A percentile compares a stretch with the other conserved stretches of the same genome.
Evolutionary conservation across 805 yeast species (phyloP).

Genomic region (Wickerhamia fluorescens): DNA sequence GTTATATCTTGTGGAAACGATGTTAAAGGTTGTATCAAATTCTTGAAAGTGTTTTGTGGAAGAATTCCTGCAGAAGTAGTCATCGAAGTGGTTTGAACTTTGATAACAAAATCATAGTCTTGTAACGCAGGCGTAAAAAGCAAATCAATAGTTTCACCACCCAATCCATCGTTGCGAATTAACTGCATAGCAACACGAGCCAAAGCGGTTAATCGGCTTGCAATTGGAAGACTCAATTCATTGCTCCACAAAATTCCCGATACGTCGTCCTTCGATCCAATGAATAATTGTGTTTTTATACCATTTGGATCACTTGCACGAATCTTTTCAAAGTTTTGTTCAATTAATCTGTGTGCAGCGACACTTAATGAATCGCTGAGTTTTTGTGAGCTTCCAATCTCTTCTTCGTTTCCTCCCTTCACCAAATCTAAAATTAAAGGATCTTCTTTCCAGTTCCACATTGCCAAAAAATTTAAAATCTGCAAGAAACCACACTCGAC

Average conservation of each 20-base stretch:
- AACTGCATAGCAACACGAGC: constrained; percentile 66
- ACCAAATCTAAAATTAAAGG: constrained; percentile 76
- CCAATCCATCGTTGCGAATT: constrained; percentile 39
- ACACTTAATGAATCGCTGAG: constrained; percentile 57
- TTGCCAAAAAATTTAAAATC: constrained; percentile 58
- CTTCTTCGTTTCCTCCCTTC: constrained; percentile 31
- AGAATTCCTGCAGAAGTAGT: constrained; percentile 50
- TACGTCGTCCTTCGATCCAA: constrained; percentile 79
- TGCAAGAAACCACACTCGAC: constrained; percentile 77
- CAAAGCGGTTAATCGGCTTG: constrained; percentile 81
- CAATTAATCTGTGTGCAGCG: constrained; percentile 54
- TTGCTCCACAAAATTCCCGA: constrained; percentile 81
- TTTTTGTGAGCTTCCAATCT: constrained; percentile 4
- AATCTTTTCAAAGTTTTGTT: constrained; percentile 56
- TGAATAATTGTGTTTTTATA: constrained; percentile 68
- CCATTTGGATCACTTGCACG: constrained; percentile 80
- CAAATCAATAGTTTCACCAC: constrained; percentile 35
- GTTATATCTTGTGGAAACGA: constrained; percentile 40
- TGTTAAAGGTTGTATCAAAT: constrained; percentile 40
- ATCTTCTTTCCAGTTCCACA: constrained; percentile 94
- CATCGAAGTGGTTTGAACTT: constrained; percentile 41
- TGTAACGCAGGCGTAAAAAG: constrained; percentile 75
- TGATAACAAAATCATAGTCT: constrained; percentile 79
- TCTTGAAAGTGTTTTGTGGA: constrained; percentile 51
- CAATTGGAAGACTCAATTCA: constrained; percentile 60